Conservation (phyloP, 176 grass and related monocot genomes). For the Carex myosuroides region DNA sequence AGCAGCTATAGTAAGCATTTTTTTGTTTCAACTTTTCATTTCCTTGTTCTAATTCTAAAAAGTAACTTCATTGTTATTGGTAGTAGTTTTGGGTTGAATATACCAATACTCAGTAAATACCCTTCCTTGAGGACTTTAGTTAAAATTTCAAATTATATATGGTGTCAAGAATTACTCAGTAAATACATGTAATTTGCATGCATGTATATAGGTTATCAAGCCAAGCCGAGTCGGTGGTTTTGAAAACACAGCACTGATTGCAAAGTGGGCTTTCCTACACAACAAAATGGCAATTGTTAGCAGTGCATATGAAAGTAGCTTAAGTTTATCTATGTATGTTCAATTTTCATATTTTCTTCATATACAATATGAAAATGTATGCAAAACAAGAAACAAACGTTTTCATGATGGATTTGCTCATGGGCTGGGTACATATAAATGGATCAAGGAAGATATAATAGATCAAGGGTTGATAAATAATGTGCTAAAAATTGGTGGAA, state of each 20-base stretch:
- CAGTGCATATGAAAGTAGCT: constrained; percentile 82
- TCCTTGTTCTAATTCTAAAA: constrained; percentile 20
- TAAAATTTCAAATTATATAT: neutral
- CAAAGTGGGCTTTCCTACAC: constrained; percentile 89
- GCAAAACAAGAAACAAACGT: constrained; percentile 46
- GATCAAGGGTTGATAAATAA: constrained; percentile 44
- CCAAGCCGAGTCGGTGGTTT: constrained; percentile 89
- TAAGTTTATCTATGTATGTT: constrained; percentile 77
- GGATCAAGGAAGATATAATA: constrained; percentile 88
- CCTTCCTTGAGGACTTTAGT: neutral
- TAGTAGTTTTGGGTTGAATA: neutral
- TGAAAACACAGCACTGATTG: constrained; percentile 69
- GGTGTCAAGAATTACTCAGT: neutral
- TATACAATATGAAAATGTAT: constrained; percentile 41
- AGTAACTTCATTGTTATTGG: constrained; percentile 22
- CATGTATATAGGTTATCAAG: constrained; percentile 72
- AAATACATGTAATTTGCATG: neutral
- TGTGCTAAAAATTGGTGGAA: constrained; percentile 27
- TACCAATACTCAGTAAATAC: neutral
- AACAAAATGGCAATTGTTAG: constrained; percentile 84
- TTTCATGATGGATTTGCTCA: constrained; percentile 36
- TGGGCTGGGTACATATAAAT: constrained; percentile 96
- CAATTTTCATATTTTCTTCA: constrained; percentile 76
- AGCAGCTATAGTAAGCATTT: constrained; percentile 77
- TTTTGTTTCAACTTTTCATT: constrained; percentile 23